Conservation (phyloP, 306 rosid species). For the Purshia tridentata region DNA sequence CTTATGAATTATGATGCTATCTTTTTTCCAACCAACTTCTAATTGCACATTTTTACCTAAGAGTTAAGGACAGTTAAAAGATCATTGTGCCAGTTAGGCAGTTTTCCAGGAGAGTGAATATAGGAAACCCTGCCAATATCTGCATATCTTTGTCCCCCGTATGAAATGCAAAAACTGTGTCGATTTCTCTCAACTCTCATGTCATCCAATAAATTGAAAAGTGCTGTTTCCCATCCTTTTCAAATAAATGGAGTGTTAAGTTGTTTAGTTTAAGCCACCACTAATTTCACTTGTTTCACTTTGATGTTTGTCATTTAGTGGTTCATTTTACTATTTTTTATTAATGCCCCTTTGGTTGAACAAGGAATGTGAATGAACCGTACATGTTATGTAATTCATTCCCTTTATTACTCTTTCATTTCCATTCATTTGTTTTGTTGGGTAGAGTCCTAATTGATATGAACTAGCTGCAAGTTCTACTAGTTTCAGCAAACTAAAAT, state of each 20-base stretch:
- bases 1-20: background rate
- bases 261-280: background rate
- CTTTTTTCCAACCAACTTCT: constrained; percentile 4
- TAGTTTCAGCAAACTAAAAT: background rate
- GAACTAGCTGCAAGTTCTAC: background rate
- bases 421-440: background rate
- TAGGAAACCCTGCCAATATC: background rate
- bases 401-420: background rate
- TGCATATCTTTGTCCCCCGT: background rate
- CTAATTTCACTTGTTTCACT: background rate
- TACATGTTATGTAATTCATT: background rate
- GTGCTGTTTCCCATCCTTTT: background rate
- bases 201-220: background rate
- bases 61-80: background rate
- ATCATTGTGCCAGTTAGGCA: background rate
- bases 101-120: background rate
- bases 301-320: background rate
- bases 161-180: background rate
- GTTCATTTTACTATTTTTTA: background rate
- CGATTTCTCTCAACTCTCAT: background rate
- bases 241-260: background rate
- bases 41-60: background rate
- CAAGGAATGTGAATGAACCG: background rate
- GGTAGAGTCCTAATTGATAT: background rate
- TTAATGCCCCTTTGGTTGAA: background rate